Percentiles rank a stretch among this genome's conserved stretches.
These are phyloP conservation scores for Pseudogymnoascus sp. DNA, from an alignment of 2,329 filamentous ascomycete species.

Conservation along the genomic window DNA sequence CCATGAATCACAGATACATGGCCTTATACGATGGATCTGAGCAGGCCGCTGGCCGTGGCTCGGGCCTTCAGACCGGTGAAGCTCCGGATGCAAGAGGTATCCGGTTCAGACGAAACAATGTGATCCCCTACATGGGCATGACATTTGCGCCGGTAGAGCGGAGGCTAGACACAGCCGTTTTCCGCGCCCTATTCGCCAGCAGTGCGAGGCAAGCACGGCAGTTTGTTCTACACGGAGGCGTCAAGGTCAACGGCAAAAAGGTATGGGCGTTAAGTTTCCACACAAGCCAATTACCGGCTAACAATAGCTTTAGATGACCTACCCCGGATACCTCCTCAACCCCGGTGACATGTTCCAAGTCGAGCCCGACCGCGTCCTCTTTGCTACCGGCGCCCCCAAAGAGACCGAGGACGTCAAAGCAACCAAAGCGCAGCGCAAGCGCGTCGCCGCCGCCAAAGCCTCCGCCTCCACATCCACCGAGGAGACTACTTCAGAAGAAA, in stretches of 20 bases:
- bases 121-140: constrained; percentile 76
- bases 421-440: constrained; percentile 14
- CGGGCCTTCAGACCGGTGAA: constrained; percentile 42
- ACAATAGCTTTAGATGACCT: constrained; percentile 62
- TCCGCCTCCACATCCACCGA: constrained; percentile 23
- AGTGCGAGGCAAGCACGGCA: constrained; percentile 89
- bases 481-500: constrained; percentile 16
- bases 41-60: constrained; percentile 75
- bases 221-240: constrained; percentile 85
- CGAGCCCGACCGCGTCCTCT: constrained; percentile 79
- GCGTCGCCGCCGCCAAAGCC: constrained; percentile 11
- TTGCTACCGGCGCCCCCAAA: constrained; percentile 73
- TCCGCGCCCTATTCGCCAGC: constrained; percentile 87
- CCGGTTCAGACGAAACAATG: constrained; percentile 26
- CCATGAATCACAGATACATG: constrained; percentile 76
- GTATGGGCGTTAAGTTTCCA: constrained; percentile 38
- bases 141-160: constrained; percentile 86
- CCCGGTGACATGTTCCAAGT: constrained; percentile 98
- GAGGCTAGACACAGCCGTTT: constrained; percentile 88
- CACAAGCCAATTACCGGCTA: constrained; percentile 10
- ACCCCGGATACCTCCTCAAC: constrained; percentile 89
- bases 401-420: constrained; percentile 25
- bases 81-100: constrained; percentile 13
- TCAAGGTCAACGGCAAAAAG: constrained; percentile 95
- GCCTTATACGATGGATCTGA: constrained; percentile 75